phyloP scores from a whole-genome alignment of 305 asterid species.

The Rubia peregrina region DNA sequence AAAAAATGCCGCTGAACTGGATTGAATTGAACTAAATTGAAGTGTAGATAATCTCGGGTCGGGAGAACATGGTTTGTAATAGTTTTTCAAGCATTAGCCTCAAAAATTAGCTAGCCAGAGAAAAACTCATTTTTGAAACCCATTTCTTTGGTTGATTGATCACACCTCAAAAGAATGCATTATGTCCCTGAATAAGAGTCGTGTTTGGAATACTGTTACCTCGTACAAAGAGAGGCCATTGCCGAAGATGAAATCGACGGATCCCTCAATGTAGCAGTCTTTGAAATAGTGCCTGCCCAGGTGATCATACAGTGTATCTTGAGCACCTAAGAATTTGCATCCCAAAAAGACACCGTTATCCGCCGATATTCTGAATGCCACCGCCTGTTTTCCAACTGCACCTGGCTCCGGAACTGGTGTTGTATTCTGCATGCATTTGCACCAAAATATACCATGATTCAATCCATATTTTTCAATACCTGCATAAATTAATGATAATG shows the following conservation, averaged over 20 bases:
- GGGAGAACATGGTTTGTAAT: too few species aligned
- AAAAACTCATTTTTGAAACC: too few species aligned
- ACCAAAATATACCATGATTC: neutral
- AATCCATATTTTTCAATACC: too few species aligned
- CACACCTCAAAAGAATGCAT: too few species aligned
- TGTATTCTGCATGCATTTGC: constrained; percentile 47
- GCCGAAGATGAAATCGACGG: constrained; percentile 89
- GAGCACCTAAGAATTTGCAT: constrained; percentile 84
- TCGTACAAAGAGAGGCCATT: constrained; percentile 76
- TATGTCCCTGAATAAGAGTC: neutral
- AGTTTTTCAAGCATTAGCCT: too few species aligned
- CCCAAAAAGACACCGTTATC: constrained; percentile 78
- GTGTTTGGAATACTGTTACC: constrained; percentile 27
- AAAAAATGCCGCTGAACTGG: too few species aligned
- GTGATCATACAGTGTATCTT: constrained; percentile 84
- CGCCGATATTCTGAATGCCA: constrained; percentile 82
- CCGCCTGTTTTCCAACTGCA: constrained; percentile 85
- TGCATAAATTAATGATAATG: too few species aligned
- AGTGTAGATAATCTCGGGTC: too few species aligned
- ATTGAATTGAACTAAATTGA: too few species aligned
- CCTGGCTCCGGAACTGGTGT: constrained; percentile 78
- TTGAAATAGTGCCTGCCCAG: constrained; percentile 79
- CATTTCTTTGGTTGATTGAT: too few species aligned
- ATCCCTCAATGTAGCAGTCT: constrained; percentile 88
- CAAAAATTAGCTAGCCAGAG: too few species aligned